Evolutionary conservation across 129 eudicot genomes (phyloP).

Genomic region (Tagetes erecta): DNA sequence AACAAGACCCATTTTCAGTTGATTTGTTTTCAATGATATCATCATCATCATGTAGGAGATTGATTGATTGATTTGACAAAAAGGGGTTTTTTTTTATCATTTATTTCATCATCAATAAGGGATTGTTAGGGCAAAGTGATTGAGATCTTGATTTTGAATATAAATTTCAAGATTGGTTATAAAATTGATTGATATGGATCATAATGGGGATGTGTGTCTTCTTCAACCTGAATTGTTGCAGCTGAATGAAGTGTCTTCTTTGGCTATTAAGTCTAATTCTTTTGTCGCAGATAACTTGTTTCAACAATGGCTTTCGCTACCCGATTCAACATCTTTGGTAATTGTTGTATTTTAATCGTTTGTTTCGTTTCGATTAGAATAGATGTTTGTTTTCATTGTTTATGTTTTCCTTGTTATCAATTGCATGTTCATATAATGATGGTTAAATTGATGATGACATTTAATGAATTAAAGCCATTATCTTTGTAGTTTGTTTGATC

Average conservation of each 20-base stretch:
- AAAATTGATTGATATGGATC: slow-evolving; percentile 64
- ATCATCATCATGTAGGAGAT: not conserved
- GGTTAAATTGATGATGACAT: not conserved
- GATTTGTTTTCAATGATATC: slow-evolving; percentile 2
- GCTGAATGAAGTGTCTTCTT: slow-evolving; percentile 75
- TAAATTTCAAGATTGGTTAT: slow-evolving; percentile 13
- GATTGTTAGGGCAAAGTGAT: slow-evolving; percentile 28
- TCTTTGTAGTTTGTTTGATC: slow-evolving; percentile 15
- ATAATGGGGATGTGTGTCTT: slow-evolving; percentile 57
- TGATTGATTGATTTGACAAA: slow-evolving; percentile 21
- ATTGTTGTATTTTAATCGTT: not conserved
- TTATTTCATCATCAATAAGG: slow-evolving; percentile 4
- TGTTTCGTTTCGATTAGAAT: not conserved
- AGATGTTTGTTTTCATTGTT: not conserved
- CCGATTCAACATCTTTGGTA: slow-evolving; percentile 77
- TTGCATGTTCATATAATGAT: slow-evolving; percentile 1
- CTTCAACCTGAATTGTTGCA: slow-evolving; percentile 80
- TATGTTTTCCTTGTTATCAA: slow-evolving; percentile 5
- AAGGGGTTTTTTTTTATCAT: not conserved
- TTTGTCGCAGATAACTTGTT: slow-evolving; percentile 72
- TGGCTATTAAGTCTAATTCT: slow-evolving; percentile 74
- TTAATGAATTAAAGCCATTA: not conserved
- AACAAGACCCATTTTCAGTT: slow-evolving; percentile 21
- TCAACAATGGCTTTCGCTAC: slow-evolving; percentile 92
- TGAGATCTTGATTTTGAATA: slow-evolving; percentile 36